These are phyloP conservation scores for Taiozyma onychis DNA, from an alignment of 1,139 yeast genomes.

Conservation along the genomic window DNA sequence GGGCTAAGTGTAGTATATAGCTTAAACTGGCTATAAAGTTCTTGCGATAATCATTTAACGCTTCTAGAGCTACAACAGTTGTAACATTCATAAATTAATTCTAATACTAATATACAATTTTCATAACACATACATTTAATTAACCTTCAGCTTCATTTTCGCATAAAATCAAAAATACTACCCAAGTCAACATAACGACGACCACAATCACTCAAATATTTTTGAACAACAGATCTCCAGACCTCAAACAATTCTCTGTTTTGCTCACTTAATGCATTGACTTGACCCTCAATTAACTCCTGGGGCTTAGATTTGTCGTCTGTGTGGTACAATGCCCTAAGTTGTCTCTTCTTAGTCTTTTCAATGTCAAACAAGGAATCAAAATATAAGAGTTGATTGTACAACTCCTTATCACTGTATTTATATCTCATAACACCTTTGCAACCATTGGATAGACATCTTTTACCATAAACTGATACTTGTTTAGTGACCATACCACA, in stretches of 20 bases:
- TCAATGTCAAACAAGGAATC: slow-evolving; percentile 78
- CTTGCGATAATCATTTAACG: no score
- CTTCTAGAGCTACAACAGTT: neutral
- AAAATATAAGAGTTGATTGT: slow-evolving; percentile 80
- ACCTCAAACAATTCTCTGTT: slow-evolving; percentile 59
- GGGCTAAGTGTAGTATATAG: no score
- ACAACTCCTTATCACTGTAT: slow-evolving; percentile 74
- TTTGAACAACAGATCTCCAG: slow-evolving; percentile 58
- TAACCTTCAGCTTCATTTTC: slow-evolving; percentile 5
- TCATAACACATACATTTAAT: neutral
- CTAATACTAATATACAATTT: neutral
- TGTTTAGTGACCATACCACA: slow-evolving; percentile 84
- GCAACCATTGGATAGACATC: slow-evolving; percentile 67
- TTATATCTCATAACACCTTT: slow-evolving; percentile 79
- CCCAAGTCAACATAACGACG: slow-evolving; percentile 90
- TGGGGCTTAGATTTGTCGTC: slow-evolving; percentile 32
- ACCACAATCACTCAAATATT: slow-evolving; percentile 79
- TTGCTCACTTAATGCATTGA: slow-evolving; percentile 75
- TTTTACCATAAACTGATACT: slow-evolving; percentile 80
- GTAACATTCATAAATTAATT: neutral
- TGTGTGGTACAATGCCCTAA: slow-evolving; percentile 42
- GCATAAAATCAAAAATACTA: slow-evolving; percentile 60
- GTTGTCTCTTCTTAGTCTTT: slow-evolving; percentile 54
- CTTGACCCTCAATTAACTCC: slow-evolving; percentile 48
- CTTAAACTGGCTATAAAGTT: neutral